A percentile compares a stretch with the other conserved stretches of the same genome.
Evolutionary conservation across 257 asterid genomes (phyloP).

Genomic region (Fraxinus pennsylvanica): DNA sequence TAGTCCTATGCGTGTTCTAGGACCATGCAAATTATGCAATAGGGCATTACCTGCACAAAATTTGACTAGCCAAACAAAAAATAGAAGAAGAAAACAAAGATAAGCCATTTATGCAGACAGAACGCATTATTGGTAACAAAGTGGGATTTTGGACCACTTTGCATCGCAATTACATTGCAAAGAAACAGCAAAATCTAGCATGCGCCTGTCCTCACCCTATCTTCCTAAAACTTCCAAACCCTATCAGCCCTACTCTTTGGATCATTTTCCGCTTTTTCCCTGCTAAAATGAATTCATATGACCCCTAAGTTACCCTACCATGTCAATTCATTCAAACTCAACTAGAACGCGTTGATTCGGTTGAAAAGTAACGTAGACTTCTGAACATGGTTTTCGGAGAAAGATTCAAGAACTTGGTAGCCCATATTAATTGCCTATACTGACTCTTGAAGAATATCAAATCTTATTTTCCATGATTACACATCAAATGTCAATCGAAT

Average conservation of each 20-base stretch:
- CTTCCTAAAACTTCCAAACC: constrained; percentile 33
- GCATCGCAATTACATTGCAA: constrained; percentile 27
- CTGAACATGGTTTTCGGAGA: not conserved
- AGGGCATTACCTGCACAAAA: not conserved
- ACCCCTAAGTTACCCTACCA: not conserved
- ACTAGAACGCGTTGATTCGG: not conserved
- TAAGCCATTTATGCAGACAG: not conserved
- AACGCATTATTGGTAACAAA: not conserved
- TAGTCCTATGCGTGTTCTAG: not conserved
- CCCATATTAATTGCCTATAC: not conserved
- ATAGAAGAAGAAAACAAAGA: not conserved
- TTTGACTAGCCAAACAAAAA: not conserved
- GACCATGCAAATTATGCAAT: not conserved
- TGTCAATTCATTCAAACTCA: not conserved
- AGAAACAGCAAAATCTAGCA: constrained; percentile 32
- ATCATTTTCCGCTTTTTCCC: not conserved
- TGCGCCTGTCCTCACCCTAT: constrained; percentile 43
- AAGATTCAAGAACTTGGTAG: not conserved
- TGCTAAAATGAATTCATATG: not conserved
- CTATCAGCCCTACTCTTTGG: constrained; percentile 35
- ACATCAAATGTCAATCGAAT: too few relatives aligned
- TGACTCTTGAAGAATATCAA: too few relatives aligned
- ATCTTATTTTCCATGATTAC: too few relatives aligned
- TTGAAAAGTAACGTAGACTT: not conserved
- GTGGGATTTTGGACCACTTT: constrained; percentile 10